Evolutionary conservation across 2,329 filamentous ascomycete species (phyloP), one percentile per base, ranked within the genome.

Genomic region (Neodidymelliopsis sp.): DNA sequence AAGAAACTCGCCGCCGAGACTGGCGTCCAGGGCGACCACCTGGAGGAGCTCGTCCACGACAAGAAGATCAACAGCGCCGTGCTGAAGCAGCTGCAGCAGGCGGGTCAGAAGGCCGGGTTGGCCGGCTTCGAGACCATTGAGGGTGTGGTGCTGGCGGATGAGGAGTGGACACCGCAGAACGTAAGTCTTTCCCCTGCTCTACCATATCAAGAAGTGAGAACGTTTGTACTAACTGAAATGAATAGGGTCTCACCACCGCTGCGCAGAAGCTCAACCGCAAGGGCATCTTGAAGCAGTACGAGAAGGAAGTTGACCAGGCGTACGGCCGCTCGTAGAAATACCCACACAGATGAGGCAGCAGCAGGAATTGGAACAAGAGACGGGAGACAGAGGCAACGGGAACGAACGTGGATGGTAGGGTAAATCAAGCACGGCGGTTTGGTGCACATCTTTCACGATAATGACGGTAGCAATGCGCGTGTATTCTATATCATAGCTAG

Each of bases 131-230:
- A 95, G 78, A 85, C 87, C 55, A 80, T 96, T 29, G 81, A 85
- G 22, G 89, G 87, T 39, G 86, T 93, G 15, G 88, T 93, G 19
- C 72, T 96, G 47, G 85, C 87, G 0, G 89, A 93, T 57, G 90
- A 93, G 68, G 91, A 95, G 73, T 96, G 91, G 91, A 93, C 88
- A 45, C 89, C 91, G 42, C 82, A 85, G 50, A 94, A 86, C 69
- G 90, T 93, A 78, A 86, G 89, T 82, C 13, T 15, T 49, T 8
- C 11, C 40, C 7, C 10, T 10, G n/a, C 42, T 42, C 12, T 15
- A 19, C 13, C n/a, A n/a, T n/a, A n/a, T n/a, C n/a, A n/a, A n/a
- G n/a, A n/a, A n/a, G n/a, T n/a, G 6, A 22, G n/a, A 18, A 31
- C 23, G 28, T 16, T 18, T 19, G 29, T 49, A 18, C 63, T 70